Conservation (phyloP, 2,329 filamentous ascomycete species). For the Helotiales sp. region DNA sequence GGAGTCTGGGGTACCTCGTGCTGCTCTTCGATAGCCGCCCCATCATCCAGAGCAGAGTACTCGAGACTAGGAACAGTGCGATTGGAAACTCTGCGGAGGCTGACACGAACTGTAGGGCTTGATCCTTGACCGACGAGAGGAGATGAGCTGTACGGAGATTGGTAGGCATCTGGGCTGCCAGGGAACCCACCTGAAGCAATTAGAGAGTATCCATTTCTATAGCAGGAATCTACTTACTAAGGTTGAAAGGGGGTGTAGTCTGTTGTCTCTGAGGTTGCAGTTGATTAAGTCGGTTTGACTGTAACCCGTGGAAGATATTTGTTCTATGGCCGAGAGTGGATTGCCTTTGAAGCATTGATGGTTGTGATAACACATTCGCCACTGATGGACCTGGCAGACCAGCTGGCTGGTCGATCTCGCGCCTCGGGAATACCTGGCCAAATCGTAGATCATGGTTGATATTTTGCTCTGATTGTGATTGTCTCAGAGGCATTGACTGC, state of each 20-base stretch:
- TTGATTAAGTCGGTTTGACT: conserved; percentile 26
- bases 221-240: conserved; percentile 33
- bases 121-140: conserved; percentile 32
- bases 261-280: conserved; percentile 38
- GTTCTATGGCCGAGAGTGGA: background rate
- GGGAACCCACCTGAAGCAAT: conserved; percentile 32
- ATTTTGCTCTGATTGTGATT: background rate
- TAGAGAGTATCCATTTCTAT: conserved; percentile 16
- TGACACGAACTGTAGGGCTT: conserved; percentile 39
- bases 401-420: background rate
- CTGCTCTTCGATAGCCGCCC: conserved; percentile 4
- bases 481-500: conserved; percentile 22
- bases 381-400: background rate
- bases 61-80: conserved; percentile 13
- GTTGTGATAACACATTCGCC: background rate
- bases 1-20: conserved; percentile 22
- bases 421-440: background rate
- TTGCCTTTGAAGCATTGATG: background rate
- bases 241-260: conserved; percentile 38
- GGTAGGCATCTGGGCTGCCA: conserved; percentile 25
- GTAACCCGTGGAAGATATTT: conserved; percentile 27
- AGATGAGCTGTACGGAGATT: conserved; percentile 27
- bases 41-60: background rate
- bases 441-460: background rate
- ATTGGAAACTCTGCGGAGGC: conserved; percentile 32